Evolutionary conservation across 2,329 filamentous ascomycete genomes (phyloP), one percentile per base, ranked within the genome.

Genomic region (Microcyclospora tardicrescens): DNA sequence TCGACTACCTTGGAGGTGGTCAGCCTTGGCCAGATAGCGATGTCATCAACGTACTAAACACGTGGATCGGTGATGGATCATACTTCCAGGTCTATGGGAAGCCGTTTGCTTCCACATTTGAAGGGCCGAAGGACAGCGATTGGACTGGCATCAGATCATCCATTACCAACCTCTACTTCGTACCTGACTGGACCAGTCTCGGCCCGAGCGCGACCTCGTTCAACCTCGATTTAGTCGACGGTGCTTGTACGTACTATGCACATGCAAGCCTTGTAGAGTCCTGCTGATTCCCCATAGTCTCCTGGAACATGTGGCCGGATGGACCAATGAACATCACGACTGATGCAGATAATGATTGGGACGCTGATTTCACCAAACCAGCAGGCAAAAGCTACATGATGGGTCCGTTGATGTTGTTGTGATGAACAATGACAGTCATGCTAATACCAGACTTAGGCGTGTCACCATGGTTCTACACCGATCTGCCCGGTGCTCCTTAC

Each of bases 51-150:
- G 67, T 67, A 47, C 60, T 72, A 41, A 61, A 59, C 11, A 54
- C 65, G 39, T 73, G 69, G 39, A 63, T 57, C 2, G 51, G 48
- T 15, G 51, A 55, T 1, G 52, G 65, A 0, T 66, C 63, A 0
- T 68, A 74, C 47, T 67, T 72, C 30, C 60, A 56, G 35, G 62
- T 72, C 24, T 64, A 71, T 32, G 57, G 57, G 36, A 66, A 67
- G 43, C 57, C 67, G 3, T 70, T 74, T 42, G 71, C 66, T 1
- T 74, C 71, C 0, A 72, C 69, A 0, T 75, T 75, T 47, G 60
- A 71, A 47, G 68, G 68, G 1, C 47, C 61, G 2, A 49, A 54
- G 11, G 58, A 56, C 11, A 56, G 55, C 8, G 44, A 46, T 5
- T 51, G 41, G 15, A 11, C 16, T 9, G 16, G 16, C 2, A 40